Base-by-base conservation (phyloP, 1,284 basidiomycete species). In the Macrocybe sp. region DNA sequence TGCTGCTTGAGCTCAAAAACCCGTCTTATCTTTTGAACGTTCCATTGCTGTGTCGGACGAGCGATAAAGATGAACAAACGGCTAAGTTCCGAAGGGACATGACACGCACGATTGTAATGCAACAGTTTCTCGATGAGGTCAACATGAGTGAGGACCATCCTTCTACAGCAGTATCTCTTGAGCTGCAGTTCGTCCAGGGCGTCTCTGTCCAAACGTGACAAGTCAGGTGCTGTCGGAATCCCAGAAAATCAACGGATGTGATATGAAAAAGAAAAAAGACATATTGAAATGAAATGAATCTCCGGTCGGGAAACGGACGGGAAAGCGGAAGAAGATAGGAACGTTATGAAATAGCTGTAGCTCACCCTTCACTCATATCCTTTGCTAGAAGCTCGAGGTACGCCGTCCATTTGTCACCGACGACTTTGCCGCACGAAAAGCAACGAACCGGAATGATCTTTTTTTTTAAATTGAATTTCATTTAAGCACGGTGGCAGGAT, bases 121-220 rank as follows among this genome's bases (percentile, higher is more conserved):
- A 97, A 73, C 12, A 97, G 76, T 68, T 97, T 97, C 68, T 97
- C 94, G 58, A 97, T 97, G 52, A 97, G 76, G 69, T 97, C 95
- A 52, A 97, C 94, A 65, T 99, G 96, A 0, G 96, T 98, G 48
- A 98, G 73, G 8, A 99, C 92, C 96, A 99, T 99, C 47, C 96
- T 81, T 41, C 96, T 79, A 69, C 96, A 98, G 70, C 95, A 98
- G 67, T 98, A 98, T 50, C 96, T 75, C 67, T 92, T 95, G 48
- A 98, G 72, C 55, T 94, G 89, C 4, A 97, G 75, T 59, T 89
- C 85, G 56, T 97, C 94, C 45, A 98, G 78, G 7, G 95, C 95
- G 52, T 97, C 93, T 57, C 95, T 67, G 47, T 10, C 22, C 22
- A 22, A 22, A 22, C 22, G 22, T 22, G 22, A 4, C 22, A 22